Evolutionary conservation across 352 stramenopile species (phyloP), one percentile per base, ranked within the genome.

Genomic region (Phytophthora sp.): DNA sequence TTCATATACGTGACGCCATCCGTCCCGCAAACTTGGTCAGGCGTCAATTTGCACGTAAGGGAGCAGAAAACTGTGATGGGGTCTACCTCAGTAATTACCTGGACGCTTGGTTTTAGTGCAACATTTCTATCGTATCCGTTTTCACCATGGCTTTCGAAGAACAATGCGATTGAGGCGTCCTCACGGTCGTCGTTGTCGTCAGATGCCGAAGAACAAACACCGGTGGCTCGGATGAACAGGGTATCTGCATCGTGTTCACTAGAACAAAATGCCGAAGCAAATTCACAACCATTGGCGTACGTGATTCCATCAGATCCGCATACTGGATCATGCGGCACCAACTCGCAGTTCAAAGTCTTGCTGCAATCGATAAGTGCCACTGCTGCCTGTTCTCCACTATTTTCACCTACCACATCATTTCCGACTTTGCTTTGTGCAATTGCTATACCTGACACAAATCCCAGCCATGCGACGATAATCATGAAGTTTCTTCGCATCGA

Each of bases 1-100:
- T 85, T 87, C 48, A 66, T 75, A 49, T 87, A 87, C 15, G 75
- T 87, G 49, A 70, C 45, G 43, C 73, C 73, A 51, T 88, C 76
- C 3, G 62, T 79, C n/a, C 79, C 79, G 30, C 79, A 88, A 6
- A 88, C 76, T 2, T 55, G 32, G 18, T 80, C 65, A 21, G 46
- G 72, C 49, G 55, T 65, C 39, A 74, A 28, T 21, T 71, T 71
- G 58, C 69, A 77, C 49, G 28, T 77, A 28, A 77, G 49, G 4
- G 61, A 65, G 42, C 69, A 77, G 34, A 72, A 77, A 11, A 68
- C 34, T 15, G 42, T 76, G 23, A n/a, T 28, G 13, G 49, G 7
- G n/a, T 74, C 66, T 2, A 66, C 49, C 1, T 71, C 49, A 1
- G 31, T 17, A 21, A 13, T 20, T 6, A 10, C n/a, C 8, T 41